Percentiles rank a stretch among this genome's conserved stretches.
phyloP scores from a whole-genome alignment of 1,284 basidiomycete genomes.

The Hymenochaete sp. region DNA sequence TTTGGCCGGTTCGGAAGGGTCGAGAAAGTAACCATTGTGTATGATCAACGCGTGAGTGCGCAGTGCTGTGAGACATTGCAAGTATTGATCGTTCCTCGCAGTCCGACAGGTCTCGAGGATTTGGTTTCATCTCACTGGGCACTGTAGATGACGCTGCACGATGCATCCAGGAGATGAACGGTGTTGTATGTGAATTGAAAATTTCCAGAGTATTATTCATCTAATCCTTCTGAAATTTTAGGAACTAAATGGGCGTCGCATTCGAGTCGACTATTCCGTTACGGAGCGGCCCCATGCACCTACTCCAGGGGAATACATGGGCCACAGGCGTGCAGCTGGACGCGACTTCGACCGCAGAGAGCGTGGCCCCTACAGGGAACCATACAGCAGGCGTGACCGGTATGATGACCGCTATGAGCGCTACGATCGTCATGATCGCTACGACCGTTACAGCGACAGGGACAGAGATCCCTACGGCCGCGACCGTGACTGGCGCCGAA shows the following conservation, averaged over 20 bases:
- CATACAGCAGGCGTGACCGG: constrained; percentile 34
- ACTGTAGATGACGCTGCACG: constrained; percentile 77
- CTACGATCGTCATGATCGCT: constrained; percentile 32
- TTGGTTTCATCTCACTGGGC: constrained; percentile 95
- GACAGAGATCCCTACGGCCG: constrained; percentile 35
- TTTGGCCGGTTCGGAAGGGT: constrained; percentile 85
- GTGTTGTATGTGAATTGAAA: constrained; percentile 53
- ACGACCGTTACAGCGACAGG: constrained; percentile 44
- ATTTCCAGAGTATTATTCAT: neutral
- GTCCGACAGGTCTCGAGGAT: constrained; percentile 94
- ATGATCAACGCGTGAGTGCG: constrained; percentile 84
- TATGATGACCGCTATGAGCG: constrained; percentile 23
- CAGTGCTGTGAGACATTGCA: constrained; percentile 1
- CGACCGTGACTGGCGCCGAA: constrained; percentile 44
- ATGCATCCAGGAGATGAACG: constrained; percentile 89
- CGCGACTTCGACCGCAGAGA: constrained; percentile 29
- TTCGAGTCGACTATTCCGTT: constrained; percentile 95
- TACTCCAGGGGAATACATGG: constrained; percentile 98
- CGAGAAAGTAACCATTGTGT: constrained; percentile 97
- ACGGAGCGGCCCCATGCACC: constrained; percentile 91
- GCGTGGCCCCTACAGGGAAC: constrained; percentile 30
- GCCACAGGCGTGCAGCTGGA: constrained; percentile 63
- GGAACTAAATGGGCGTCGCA: constrained; percentile 91
- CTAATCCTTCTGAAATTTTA: constrained; percentile 23
- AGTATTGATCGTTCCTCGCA: constrained; percentile 28